phyloP scores from a whole-genome alignment of 2,329 filamentous ascomycete species.

The Dactylellina drechsleri region DNA sequence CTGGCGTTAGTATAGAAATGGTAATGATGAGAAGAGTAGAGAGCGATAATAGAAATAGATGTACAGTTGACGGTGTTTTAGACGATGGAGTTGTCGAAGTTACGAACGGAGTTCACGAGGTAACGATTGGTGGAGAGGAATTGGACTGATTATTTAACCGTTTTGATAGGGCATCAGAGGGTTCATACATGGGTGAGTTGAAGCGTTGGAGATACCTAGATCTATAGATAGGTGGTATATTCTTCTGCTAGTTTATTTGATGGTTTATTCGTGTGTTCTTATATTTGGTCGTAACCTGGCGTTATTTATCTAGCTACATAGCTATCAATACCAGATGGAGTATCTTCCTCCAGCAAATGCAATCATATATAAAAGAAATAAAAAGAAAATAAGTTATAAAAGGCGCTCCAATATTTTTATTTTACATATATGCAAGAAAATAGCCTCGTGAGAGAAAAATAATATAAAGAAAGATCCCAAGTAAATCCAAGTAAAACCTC shows the following conservation, averaged over 20 bases:
- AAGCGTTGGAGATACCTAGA: constrained; percentile 23
- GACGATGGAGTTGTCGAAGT: constrained; percentile 18
- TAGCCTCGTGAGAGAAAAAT: constrained; percentile 10
- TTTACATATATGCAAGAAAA: too few relatives aligned
- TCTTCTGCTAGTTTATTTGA: background rate
- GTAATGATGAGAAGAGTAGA: constrained; percentile 69
- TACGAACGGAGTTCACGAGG: constrained; percentile 16
- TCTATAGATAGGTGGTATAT: constrained; percentile 18
- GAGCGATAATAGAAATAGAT: background rate
- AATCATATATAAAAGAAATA: background rate
- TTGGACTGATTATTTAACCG: constrained; percentile 27
- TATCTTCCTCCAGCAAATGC: too few relatives aligned
- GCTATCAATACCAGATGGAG: too few relatives aligned
- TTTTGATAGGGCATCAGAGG: background rate
- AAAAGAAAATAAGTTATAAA: constrained; percentile 4
- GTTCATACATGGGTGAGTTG: background rate
- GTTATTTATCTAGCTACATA: background rate
- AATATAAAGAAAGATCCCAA: background rate
- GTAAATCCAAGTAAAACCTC: too few relatives aligned
- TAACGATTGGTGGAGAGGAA: constrained; percentile 39
- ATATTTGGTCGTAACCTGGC: background rate
- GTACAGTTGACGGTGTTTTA: constrained; percentile 14
- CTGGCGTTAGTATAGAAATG: constrained; percentile 75
- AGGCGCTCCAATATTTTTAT: too few relatives aligned
- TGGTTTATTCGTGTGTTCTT: background rate